Conservation (phyloP, 495 filamentous ascomycete species). For the Paragyromitra xinjiangensis region DNA sequence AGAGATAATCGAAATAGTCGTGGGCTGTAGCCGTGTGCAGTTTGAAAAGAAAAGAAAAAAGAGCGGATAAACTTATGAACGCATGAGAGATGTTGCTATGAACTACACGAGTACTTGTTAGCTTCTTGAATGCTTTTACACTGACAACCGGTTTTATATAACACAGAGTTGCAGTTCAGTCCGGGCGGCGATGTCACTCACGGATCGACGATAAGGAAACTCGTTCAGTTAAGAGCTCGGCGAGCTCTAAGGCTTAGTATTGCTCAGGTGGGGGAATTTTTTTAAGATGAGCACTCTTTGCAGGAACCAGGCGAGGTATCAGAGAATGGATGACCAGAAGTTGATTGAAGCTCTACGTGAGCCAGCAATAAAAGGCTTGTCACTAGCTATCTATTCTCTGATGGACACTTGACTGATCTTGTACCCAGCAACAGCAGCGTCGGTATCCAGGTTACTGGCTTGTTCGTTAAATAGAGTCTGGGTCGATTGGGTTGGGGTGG, state of each 20-base stretch:
- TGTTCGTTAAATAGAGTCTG: conserved; percentile 38
- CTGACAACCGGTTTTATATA: conserved; percentile 34
- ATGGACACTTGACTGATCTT: conserved; percentile 37
- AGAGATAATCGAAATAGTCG: conserved; percentile 53
- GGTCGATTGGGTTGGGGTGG: conserved; percentile 10
- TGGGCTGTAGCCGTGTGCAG: conserved; percentile 52
- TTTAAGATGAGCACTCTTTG: conserved; percentile 41
- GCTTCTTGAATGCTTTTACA: conserved; percentile 21
- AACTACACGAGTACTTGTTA: conserved; percentile 48
- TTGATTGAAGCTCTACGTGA: conserved; percentile 50
- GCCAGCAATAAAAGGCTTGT: conserved; percentile 47
- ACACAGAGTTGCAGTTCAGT: conserved; percentile 33
- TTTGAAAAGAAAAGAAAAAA: conserved; percentile 54
- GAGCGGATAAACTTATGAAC: conserved; percentile 55
- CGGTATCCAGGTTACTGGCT: conserved; percentile 30
- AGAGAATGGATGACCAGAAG: conserved; percentile 53
- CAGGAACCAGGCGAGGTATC: conserved; percentile 31
- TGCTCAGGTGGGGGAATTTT: conserved; percentile 31
- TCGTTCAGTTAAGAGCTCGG: conserved; percentile 53
- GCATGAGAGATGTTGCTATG: conserved; percentile 56
- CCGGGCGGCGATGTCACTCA: conserved; percentile 43
- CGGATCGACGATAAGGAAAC: conserved; percentile 56
- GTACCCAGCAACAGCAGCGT: conserved; percentile 28
- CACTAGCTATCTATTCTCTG: conserved; percentile 53
- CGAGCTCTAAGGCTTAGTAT: conserved; percentile 44